Evolutionary conservation across 768 basidiomycete species (phyloP), one percentile per base, ranked within the genome.

Genomic region (Suillus subalutaceus): DNA sequence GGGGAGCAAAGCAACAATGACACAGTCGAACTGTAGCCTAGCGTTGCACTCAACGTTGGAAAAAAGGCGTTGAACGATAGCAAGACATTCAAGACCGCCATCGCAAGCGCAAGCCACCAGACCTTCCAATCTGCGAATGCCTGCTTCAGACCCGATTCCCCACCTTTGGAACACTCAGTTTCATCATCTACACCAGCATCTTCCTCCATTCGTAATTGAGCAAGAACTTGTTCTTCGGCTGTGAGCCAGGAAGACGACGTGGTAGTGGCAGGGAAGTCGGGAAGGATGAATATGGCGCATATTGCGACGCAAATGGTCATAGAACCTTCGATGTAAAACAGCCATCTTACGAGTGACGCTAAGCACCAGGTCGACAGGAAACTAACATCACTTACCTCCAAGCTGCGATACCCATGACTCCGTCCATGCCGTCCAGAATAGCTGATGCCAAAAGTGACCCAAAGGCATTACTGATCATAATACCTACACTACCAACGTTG

Each of bases 31-130:
- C 77, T 81, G 75, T 82, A 91, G 23, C 90, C 90, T 77, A 96
- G 80, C 12, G 93, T 95, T 20, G 83, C 85, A 37, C 85, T 85
- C 64, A 95, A 77, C 0, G 93, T 91, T 7, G 90, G 92, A 79
- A 94, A 94, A 76, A 88, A 93, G 9, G 88, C 88, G 73, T 91
- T 90, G 82, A 94, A 94, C 5, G 87, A 88, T 35, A 93, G 71
- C 10, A 90, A 86, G 44, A 90, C 77, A 44, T 73, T 68, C 78
- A 87, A 82, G 69, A 82, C 83, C 16, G 86, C 85, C 64, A 92
- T 74, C 3, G 88, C 83, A 37, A 92, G 63, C 23, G 90, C 83
- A 53, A 96, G 81, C 85, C 86, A 91, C 90, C 93, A 95, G 46
- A 96, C 91, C 75, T 89, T 91, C 90, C 89, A 88, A 72, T 96